Evolutionary conservation across 2,329 filamentous ascomycete genomes (phyloP).

Genomic region (Canariomyces notabilis): DNA sequence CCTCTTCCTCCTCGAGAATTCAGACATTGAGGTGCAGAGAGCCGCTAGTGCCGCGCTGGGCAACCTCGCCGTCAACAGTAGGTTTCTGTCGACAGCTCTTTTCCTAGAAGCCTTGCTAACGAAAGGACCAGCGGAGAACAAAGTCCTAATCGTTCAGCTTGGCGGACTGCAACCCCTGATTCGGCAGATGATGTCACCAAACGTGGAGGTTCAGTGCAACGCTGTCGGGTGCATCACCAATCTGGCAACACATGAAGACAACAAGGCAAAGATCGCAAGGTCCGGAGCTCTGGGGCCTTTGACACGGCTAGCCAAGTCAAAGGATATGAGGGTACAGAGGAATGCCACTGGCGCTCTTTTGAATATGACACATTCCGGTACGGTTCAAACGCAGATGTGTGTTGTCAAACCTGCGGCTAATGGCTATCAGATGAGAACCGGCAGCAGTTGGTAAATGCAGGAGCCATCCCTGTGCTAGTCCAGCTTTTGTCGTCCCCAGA

Average conservation of each 20-base stretch:
- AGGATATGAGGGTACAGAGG: conserved; percentile 96
- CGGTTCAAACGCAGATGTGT: conserved; percentile 28
- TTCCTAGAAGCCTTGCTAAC: conserved; percentile 35
- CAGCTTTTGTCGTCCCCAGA: conserved; percentile 89
- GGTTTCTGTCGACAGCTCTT: conserved; percentile 26
- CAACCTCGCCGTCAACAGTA: conserved; percentile 96
- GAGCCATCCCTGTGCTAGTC: conserved; percentile 95
- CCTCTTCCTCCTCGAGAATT: conserved; percentile 86
- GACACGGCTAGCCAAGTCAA: conserved; percentile 89
- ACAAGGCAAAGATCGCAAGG: conserved; percentile 96
- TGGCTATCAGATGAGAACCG: conserved; percentile 76
- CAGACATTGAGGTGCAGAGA: conserved; percentile 94
- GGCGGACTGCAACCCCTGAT: conserved; percentile 88
- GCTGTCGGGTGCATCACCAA: conserved; percentile 99
- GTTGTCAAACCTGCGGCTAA: conserved; percentile 8
- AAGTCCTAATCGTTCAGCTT: conserved; percentile 89
- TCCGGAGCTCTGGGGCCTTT: conserved; percentile 89
- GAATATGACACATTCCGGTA: conserved; percentile 99
- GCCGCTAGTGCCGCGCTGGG: conserved; percentile 93
- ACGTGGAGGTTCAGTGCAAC: conserved; percentile 98
- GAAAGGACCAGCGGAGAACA: conserved; percentile 76
- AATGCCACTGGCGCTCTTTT: conserved; percentile 94
- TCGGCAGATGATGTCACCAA: conserved; percentile 95
- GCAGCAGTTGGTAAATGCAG: conserved; percentile 93
- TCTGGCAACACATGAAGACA: conserved; percentile 94